phyloP scores from a whole-genome alignment of 352 stramenopile species.

The Globisporangium splendens region DNA sequence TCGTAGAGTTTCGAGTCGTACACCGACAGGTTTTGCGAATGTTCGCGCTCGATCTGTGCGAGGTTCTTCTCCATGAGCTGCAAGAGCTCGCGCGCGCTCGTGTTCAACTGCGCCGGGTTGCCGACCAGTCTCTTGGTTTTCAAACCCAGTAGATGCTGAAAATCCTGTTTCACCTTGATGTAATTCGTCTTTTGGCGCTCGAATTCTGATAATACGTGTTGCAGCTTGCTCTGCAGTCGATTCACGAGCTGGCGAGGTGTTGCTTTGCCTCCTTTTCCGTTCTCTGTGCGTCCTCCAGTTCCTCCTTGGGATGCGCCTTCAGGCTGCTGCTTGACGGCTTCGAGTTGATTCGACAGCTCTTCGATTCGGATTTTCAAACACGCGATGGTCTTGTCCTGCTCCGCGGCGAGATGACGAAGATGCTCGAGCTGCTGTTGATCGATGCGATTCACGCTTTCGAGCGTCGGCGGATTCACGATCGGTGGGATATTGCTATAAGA shows the following conservation, averaged over 20 bases:
- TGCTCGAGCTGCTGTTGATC: constrained; percentile 44
- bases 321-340: constrained; percentile 4
- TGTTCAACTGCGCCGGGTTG: constrained; percentile 27
- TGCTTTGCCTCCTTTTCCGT: neutral
- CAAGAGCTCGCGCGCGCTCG: constrained; percentile 30
- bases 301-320: no score
- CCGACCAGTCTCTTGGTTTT: constrained; percentile 40
- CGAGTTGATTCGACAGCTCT: constrained; percentile 26
- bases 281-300: no score
- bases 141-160: constrained; percentile 36
- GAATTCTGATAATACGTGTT: constrained; percentile 39
- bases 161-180: constrained; percentile 42
- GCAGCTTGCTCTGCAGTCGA: constrained; percentile 30
- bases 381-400: constrained; percentile 49
- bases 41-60: constrained; percentile 35
- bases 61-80: constrained; percentile 42
- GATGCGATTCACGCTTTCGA: constrained; percentile 28
- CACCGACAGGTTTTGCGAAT: constrained; percentile 28
- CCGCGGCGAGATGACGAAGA: constrained; percentile 37
- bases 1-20: constrained; percentile 52
- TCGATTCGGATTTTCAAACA: constrained; percentile 42
- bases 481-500: neutral
- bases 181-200: constrained; percentile 42
- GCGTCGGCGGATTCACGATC: constrained; percentile 16
- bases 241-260: constrained; percentile 19